Base-by-base conservation (phyloP, 73 alveolate species). In the Paramecium sonneborni region DNA sequence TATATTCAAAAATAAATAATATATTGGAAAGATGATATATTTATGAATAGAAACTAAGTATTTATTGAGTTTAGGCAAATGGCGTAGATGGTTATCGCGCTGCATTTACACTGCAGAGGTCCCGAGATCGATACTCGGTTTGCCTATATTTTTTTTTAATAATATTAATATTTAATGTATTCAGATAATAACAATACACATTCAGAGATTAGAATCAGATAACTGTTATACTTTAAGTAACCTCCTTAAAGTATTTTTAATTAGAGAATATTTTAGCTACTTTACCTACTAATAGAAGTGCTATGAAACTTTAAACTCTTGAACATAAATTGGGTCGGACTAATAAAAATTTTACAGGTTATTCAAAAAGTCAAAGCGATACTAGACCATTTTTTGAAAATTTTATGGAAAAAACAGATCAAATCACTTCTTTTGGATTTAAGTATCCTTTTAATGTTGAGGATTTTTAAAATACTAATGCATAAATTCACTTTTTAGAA, bases 41-140 rank as follows among this genome's bases (percentile, higher is more conserved):
- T 62, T 62, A 62, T 62, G 84, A 62, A 62, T 23, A 23, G 84
- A 62, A 1, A 0, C 26, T 21, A 26, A 1, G 14, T 52, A 74
- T 34, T 37, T 34, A 34, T 34, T 84, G 85, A 43, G 72, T 85
- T 20, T 0, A 55, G 92, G 92, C 86, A 55, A 85, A 85, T 85
- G 92, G 86, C 92, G 92, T 55, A 85, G 92, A 55, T 85, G 86
- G 92, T 85, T 85, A 85, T 85, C 92, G 92, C 92, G 92, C 92
- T 85, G 92, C 92, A 85, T 85, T 85, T 85, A 85, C 92, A 85
- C 92, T 85, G 92, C 92, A 85, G 92, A 85, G 92, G 86, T 85
- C 86, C 92, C 92, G 86, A 85, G 92, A 55, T 85, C 86, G 92
- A 85, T 55, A 55, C 92, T 85, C 86, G 92, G 92, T 85, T 85